A percentile compares a stretch with the other conserved stretches of the same genome.
Conservation (phyloP, 768 basidiomycete species). For the Auriscalpium microsporum region DNA sequence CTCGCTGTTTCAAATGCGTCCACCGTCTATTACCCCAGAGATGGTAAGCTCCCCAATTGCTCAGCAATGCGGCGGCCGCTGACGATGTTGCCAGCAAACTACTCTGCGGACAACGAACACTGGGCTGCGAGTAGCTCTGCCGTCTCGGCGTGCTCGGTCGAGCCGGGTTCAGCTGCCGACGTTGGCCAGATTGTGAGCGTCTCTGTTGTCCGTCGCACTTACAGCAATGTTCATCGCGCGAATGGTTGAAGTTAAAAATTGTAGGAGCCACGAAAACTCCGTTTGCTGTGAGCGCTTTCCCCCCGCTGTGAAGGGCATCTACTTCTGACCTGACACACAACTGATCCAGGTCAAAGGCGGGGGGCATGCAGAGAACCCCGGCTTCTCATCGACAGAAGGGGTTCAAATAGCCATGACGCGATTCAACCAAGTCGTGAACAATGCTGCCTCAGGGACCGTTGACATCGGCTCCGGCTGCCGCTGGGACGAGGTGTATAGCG, state of each 20-base stretch:
- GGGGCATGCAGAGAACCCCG: constrained; percentile 17
- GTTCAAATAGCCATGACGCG: constrained; percentile 19
- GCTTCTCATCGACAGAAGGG: constrained; percentile 20
- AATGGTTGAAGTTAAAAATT: neutral
- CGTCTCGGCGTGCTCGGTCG: constrained; percentile 13
- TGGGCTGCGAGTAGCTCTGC: constrained; percentile 3
- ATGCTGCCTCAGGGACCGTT: constrained; percentile 3
- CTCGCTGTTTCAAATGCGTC: too few species aligned
- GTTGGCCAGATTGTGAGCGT: constrained; percentile 11
- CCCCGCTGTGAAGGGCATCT: neutral
- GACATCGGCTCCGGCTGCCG: constrained; percentile 17
- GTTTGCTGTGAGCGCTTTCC: too few species aligned
- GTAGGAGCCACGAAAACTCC: neutral
- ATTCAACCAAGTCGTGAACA: constrained; percentile 9
- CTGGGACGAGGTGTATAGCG: constrained; percentile 23
- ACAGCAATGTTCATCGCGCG: neutral
- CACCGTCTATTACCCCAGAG: too few species aligned
- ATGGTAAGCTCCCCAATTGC: too few species aligned
- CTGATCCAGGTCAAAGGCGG: constrained; percentile 16
- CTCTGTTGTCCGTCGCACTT: neutral
- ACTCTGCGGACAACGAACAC: constrained; percentile 7
- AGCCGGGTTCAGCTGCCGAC: constrained; percentile 14
- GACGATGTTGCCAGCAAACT: constrained; percentile 1
- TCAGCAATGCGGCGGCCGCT: too few species aligned
- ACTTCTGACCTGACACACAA: neutral